phyloP scores from a whole-genome alignment of 2,329 filamentous ascomycete genomes.

The Alternaria sp. region DNA sequence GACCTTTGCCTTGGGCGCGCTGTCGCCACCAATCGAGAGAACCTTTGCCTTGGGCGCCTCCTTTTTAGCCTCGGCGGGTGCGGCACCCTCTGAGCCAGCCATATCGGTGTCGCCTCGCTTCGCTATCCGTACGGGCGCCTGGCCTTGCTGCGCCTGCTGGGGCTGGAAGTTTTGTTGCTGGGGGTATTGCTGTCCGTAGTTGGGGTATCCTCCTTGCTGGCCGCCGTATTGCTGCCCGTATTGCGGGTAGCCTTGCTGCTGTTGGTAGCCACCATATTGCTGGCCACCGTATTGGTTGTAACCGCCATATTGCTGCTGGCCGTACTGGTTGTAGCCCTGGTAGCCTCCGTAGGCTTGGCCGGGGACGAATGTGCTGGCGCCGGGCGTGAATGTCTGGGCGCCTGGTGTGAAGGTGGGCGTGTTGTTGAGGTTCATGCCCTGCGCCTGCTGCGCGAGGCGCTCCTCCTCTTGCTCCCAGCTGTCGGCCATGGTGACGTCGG shows the following conservation, averaged over 20 bases:
- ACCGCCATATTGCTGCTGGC: conserved; percentile 49
- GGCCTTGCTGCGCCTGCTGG: conserved; percentile 54
- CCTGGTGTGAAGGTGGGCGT: conserved; percentile 20
- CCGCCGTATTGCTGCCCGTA: conserved; percentile 56
- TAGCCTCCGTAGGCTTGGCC: conserved; percentile 56
- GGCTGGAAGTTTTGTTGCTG: conserved; percentile 41
- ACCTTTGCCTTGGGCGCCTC: conserved; percentile 66
- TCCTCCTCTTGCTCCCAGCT: conserved; percentile 94
- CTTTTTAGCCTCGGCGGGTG: conserved; percentile 46
- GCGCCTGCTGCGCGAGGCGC: conserved; percentile 72
- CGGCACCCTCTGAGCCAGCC: conserved; percentile 55
- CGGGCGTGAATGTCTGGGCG: conserved; percentile 15
- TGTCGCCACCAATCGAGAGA: conserved; percentile 66
- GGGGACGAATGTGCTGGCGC: conserved; percentile 12
- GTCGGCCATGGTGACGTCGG: conserved; percentile 71
- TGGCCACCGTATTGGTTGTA: conserved; percentile 63
- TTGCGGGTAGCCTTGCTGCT: conserved; percentile 54
- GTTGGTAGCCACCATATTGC: conserved; percentile 48
- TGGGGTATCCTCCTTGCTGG: conserved; percentile 32
- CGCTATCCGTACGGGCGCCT: conserved; percentile 65
- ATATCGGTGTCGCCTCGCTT: conserved; percentile 63
- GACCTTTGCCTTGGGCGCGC: conserved; percentile 64
- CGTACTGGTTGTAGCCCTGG: conserved; percentile 64
- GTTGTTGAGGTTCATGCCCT: conserved; percentile 43
- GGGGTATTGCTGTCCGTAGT: conserved; percentile 22